Conservation (phyloP, 306 rosid species). For the Citrullus colocynthis region DNA sequence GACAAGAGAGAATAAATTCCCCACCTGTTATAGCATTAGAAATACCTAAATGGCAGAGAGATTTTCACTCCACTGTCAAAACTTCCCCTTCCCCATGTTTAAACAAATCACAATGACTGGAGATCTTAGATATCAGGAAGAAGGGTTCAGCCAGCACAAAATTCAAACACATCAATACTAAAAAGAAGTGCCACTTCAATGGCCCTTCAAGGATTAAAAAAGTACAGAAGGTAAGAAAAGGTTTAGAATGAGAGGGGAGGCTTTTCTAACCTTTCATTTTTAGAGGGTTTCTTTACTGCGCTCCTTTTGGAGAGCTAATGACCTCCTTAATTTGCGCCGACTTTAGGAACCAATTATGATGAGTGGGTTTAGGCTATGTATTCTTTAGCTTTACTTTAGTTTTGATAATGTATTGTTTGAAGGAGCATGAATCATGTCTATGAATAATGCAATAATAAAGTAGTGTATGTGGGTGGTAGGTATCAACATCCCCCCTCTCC, state of each 20-base stretch:
- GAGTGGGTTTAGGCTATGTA: neutral
- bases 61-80: neutral
- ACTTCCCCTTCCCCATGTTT: neutral
- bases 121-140: neutral
- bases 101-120: neutral
- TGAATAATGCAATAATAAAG: conserved; percentile 3
- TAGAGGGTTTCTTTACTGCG: conserved; percentile 3
- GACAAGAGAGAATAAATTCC: neutral
- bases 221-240: neutral
- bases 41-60: neutral
- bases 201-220: neutral
- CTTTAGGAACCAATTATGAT: conserved; percentile 4
- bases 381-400: neutral
- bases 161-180: neutral
- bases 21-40: neutral
- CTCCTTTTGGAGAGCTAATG: neutral
- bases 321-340: conserved; percentile 9
- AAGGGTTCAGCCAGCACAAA: neutral
- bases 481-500: neutral
- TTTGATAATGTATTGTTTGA: conserved; percentile 1
- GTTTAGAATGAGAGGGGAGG: neutral
- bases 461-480: neutral
- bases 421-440: neutral
- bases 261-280: conserved; percentile 1
- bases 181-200: neutral